phyloP scores from a whole-genome alignment of 2,329 filamentous ascomycete genomes.

The Colletotrichum echinochloae region DNA sequence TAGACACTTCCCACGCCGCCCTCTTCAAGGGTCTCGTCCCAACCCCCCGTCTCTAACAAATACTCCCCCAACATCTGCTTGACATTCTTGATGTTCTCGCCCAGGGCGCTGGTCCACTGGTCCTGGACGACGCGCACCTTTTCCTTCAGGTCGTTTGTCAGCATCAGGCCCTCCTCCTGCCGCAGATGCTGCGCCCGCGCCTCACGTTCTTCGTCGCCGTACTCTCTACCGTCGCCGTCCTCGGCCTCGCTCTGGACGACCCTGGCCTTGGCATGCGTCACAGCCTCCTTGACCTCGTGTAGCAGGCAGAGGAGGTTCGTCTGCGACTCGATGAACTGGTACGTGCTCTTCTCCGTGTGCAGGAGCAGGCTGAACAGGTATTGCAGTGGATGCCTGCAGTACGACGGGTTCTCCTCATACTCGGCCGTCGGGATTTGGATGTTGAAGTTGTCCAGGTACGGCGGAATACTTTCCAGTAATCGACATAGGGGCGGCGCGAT shows the following conservation, averaged over 20 bases:
- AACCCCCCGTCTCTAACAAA: slow-evolving; percentile 83
- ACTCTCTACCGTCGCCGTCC: slow-evolving; percentile 51
- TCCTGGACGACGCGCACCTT: slow-evolving; percentile 92
- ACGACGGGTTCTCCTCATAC: slow-evolving; percentile 86
- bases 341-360: slow-evolving; percentile 91
- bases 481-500: slow-evolving; percentile 86
- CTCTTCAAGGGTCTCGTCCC: slow-evolving; percentile 82
- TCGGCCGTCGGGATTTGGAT: slow-evolving; percentile 84
- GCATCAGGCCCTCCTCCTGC: slow-evolving; percentile 72
- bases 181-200: slow-evolving; percentile 67
- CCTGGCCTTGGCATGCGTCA: slow-evolving; percentile 76
- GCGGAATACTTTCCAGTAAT: slow-evolving; percentile 83
- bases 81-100: slow-evolving; percentile 77
- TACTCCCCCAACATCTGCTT: slow-evolving; percentile 80
- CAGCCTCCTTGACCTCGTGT: slow-evolving; percentile 88
- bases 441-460: slow-evolving; percentile 68
- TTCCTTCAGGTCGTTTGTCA: slow-evolving; percentile 92
- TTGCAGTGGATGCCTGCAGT: slow-evolving; percentile 84
- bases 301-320: slow-evolving; percentile 89
- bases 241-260: slow-evolving; percentile 74
- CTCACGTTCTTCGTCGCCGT: slow-evolving; percentile 50
- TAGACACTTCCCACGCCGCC: slow-evolving; percentile 63
- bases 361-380: slow-evolving; percentile 88
- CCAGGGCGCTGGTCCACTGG: slow-evolving; percentile 91
- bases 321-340: slow-evolving; percentile 97